phyloP scores from a whole-genome alignment of 129 eudicot genomes.

The Flaveria ramosissima region DNA sequence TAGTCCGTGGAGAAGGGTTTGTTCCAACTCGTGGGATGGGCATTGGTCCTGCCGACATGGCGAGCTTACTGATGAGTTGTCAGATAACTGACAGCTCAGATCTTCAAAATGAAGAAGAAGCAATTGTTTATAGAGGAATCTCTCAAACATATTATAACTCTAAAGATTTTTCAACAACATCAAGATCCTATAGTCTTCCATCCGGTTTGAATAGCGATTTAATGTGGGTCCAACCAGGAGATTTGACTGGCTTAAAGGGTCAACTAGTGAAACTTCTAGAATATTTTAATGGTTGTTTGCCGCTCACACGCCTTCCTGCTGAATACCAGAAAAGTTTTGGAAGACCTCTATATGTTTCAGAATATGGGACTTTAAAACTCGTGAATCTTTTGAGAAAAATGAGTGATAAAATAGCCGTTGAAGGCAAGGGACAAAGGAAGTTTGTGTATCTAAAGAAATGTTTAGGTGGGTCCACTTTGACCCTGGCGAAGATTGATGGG shows the following conservation, averaged over 20 bases:
- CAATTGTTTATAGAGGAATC: slow-evolving; percentile 73
- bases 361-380: slow-evolving; percentile 73
- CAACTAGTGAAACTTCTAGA: slow-evolving; percentile 81
- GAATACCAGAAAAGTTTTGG: slow-evolving; percentile 84
- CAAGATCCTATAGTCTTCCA: slow-evolving; percentile 56
- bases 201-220: slow-evolving; percentile 55
- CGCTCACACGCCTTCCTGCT: slow-evolving; percentile 65
- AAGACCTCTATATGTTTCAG: slow-evolving; percentile 76
- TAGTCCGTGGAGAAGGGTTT: slow-evolving; percentile 96
- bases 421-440: slow-evolving; percentile 74
- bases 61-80: slow-evolving; percentile 47
- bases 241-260: slow-evolving; percentile 71
- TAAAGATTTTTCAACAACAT: slow-evolving; percentile 46
- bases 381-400: slow-evolving; percentile 72
- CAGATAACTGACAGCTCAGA: slow-evolving; percentile 53
- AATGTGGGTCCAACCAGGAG: slow-evolving; percentile 91
- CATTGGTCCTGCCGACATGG: slow-evolving; percentile 39
- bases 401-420: slow-evolving; percentile 59
- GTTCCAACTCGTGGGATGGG: slow-evolving; percentile 34
- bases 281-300: slow-evolving; percentile 59
- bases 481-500: slow-evolving; percentile 48
- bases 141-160: slow-evolving; percentile 56
- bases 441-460: slow-evolving; percentile 55
- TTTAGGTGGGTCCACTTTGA: slow-evolving; percentile 38
- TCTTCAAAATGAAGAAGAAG: slow-evolving; percentile 76